Evolutionary conservation across 192 early-diverging fungal genomes (phyloP).

Genomic region (Gonapodya prolifera): DNA sequence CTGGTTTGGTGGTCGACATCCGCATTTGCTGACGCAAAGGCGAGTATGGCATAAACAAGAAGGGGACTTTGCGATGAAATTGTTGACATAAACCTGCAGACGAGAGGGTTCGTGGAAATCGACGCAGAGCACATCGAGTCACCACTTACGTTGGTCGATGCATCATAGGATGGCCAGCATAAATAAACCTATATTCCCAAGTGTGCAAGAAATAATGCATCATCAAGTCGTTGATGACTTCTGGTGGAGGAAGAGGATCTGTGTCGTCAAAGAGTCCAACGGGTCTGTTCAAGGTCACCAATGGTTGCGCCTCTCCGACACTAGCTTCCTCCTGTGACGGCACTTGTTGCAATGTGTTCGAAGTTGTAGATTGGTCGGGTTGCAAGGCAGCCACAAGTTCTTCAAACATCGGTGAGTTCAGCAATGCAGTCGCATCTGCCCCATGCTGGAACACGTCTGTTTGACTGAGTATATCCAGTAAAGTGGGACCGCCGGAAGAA

Average conservation of each 20-base stretch:
- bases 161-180: not conserved
- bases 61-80: not conserved
- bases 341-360: not conserved
- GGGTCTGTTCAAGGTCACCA: not conserved
- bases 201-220: not conserved
- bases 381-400: not conserved
- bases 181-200: not conserved
- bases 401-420: not conserved
- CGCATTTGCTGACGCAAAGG: not conserved
- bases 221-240: not conserved
- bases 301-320: not conserved
- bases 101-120: not conserved
- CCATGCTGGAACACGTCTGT: not conserved
- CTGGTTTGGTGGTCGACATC: not conserved
- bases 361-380: no score
- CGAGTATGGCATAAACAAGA: not conserved
- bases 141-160: not conserved
- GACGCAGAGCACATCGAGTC: not conserved
- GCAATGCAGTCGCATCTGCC: not conserved
- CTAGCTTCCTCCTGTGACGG: not conserved
- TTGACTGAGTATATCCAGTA: not conserved
- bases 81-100: not conserved
- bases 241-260: not conserved
- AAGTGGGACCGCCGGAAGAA: not conserved
- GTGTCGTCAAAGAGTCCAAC: not conserved